Percentiles rank a stretch among this genome's conserved stretches.
phyloP scores from a whole-genome alignment of 495 filamentous ascomycete species.

The Neurospora sp. region DNA sequence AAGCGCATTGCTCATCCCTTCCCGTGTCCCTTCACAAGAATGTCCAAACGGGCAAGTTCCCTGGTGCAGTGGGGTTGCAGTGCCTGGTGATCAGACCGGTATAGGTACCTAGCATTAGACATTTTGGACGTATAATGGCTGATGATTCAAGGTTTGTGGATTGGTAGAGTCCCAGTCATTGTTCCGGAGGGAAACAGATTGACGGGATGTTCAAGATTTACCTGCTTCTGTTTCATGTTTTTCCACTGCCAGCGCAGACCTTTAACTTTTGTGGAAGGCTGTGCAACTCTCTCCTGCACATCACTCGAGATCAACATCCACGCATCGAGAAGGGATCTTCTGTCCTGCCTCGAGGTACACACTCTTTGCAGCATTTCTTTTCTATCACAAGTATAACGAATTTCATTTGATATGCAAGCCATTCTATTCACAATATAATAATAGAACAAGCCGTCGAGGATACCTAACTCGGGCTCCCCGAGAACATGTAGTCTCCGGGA shows the following conservation, averaged over 20 bases:
- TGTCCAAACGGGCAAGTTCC: not conserved
- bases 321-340: not conserved
- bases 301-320: not conserved
- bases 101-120: not conserved
- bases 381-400: not conserved
- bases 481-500: not conserved
- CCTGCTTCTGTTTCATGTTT: not conserved
- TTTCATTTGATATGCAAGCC: not conserved
- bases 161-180: not conserved
- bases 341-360: not conserved
- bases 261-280: not conserved
- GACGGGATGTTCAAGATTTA: not conserved
- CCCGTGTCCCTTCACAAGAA: not conserved
- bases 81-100: not conserved
- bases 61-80: not conserved
- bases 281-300: not conserved
- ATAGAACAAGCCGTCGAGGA: not conserved
- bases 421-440: not conserved
- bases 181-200: not conserved
- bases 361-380: not conserved
- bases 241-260: not conserved
- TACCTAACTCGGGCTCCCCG: not conserved
- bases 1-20: not conserved
- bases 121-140: not conserved
- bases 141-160: not conserved